Evolutionary conservation across 495 filamentous ascomycete genomes (phyloP).

Genomic region (Penicillium angulare): DNA sequence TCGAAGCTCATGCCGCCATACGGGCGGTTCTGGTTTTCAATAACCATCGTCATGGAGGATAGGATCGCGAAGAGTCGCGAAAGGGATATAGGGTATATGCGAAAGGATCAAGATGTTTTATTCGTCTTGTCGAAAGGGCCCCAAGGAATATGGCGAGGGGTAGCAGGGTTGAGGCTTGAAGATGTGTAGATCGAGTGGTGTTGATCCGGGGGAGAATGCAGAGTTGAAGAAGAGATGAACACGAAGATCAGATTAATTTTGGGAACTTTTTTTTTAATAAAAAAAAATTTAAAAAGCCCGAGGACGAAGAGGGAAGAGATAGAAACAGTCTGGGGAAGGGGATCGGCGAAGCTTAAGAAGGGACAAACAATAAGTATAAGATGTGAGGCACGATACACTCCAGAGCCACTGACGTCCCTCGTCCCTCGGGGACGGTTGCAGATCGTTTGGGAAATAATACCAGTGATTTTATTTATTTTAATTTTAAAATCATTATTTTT

Average conservation of each 20-base stretch:
- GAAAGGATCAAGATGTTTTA: background rate
- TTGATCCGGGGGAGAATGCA: constrained; percentile 19
- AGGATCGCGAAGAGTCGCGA: constrained; percentile 16
- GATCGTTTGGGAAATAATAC: constrained; percentile 35
- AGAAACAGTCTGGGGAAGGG: constrained; percentile 52
- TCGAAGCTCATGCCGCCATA: constrained; percentile 82
- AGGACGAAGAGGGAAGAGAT: constrained; percentile 30
- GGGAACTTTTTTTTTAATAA: constrained; percentile 12
- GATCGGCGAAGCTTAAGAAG: constrained; percentile 80
- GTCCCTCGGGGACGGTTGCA: constrained; percentile 46
- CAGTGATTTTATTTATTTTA: constrained; percentile 11
- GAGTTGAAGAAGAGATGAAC: constrained; percentile 28
- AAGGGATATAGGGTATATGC: constrained; percentile 10
- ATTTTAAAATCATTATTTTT: constrained; percentile 1
- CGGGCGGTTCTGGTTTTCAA: constrained; percentile 80
- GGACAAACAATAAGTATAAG: constrained; percentile 39
- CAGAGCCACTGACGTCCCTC: constrained; percentile 48
- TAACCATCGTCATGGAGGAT: constrained; percentile 77
- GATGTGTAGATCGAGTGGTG: constrained; percentile 20
- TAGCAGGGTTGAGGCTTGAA: no score
- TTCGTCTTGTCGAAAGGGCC: no score
- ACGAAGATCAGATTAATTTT: constrained; percentile 20
- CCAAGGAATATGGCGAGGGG: no score
- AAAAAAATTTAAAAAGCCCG: constrained; percentile 19
- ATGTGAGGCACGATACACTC: constrained; percentile 31